Evolutionary conservation across 2,329 filamentous ascomycete genomes (phyloP).

Genomic region (Talaromyces sp.): DNA sequence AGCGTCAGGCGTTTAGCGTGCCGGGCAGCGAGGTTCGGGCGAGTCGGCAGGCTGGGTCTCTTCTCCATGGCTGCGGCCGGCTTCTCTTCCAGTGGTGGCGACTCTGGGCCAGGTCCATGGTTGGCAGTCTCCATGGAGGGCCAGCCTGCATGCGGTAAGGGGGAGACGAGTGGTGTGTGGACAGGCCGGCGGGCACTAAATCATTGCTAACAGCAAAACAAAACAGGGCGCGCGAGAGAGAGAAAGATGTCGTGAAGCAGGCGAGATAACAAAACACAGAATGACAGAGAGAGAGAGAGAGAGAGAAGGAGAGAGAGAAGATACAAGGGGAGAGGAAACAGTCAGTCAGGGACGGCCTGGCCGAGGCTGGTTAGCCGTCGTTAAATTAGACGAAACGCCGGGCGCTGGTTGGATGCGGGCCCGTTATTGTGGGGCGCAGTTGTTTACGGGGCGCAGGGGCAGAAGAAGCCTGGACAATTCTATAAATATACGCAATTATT

Average conservation of each 20-base stretch:
- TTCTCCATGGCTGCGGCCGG: background rate
- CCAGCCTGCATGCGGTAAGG: slow-evolving; percentile 5
- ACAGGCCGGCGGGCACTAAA: background rate
- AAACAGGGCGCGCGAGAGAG: background rate
- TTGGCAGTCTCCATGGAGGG: slow-evolving; percentile 10
- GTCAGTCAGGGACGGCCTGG: too few species aligned
- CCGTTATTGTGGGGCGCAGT: background rate
- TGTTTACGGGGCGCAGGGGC: background rate
- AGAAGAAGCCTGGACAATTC: background rate
- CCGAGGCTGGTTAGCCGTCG: background rate
- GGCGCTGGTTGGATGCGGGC: background rate
- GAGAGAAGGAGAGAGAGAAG: background rate
- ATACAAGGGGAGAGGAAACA: background rate
- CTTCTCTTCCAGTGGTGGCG: background rate
- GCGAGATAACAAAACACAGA: background rate
- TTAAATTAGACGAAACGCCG: background rate
- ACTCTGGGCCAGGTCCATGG: slow-evolving; percentile 9
- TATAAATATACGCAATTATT: too few species aligned
- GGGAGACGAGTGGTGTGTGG: background rate
- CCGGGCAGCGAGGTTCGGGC: slow-evolving; percentile 31
- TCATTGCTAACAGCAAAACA: slow-evolving; percentile 1
- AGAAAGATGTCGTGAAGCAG: background rate
- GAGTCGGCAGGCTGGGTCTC: slow-evolving; percentile 10
- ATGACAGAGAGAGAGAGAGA: background rate
- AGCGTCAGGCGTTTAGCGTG: slow-evolving; percentile 44